Evolutionary conservation across 257 asterid species (phyloP).

Genomic region (Solanum medicagineum): DNA sequence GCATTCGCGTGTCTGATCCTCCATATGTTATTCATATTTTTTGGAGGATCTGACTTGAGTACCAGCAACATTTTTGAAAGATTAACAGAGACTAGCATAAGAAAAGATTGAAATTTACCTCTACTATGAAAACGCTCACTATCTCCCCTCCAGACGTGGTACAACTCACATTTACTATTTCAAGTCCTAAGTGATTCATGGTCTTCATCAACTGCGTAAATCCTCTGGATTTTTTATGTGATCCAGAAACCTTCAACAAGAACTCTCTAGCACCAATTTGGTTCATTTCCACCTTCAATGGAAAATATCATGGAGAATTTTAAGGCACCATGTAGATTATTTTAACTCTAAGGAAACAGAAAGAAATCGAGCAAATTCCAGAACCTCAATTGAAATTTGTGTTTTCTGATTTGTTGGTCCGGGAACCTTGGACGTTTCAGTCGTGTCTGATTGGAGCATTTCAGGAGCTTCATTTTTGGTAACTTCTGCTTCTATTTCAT

Average conservation of each 20-base stretch:
- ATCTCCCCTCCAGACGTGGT: slow-evolving; percentile 41
- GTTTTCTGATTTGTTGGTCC: background rate
- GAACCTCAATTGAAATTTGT: background rate
- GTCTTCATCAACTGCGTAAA: slow-evolving; percentile 53
- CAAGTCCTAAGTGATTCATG: slow-evolving; percentile 38
- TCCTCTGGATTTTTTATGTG: slow-evolving; percentile 23
- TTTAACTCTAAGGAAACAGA: background rate
- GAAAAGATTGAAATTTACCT: slow-evolving; percentile 23
- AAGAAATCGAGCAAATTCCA: background rate
- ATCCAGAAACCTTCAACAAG: slow-evolving; percentile 41
- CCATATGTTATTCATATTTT: background rate
- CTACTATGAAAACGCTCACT: slow-evolving; percentile 34
- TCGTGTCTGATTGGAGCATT: slow-evolving; percentile 2
- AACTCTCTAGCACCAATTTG: slow-evolving; percentile 40
- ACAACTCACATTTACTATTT: slow-evolving; percentile 50
- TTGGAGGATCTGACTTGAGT: background rate
- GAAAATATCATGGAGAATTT: background rate
- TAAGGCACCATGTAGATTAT: background rate
- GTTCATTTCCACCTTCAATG: slow-evolving; percentile 39
- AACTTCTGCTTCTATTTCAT: slow-evolving; percentile 23
- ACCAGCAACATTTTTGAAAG: background rate
- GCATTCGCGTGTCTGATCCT: background rate
- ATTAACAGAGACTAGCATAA: background rate
- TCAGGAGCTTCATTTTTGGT: slow-evolving; percentile 1
- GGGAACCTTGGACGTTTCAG: background rate